Conservation (phyloP, 164 flowering plant genomes). For the Vitis rotundifolia region DNA sequence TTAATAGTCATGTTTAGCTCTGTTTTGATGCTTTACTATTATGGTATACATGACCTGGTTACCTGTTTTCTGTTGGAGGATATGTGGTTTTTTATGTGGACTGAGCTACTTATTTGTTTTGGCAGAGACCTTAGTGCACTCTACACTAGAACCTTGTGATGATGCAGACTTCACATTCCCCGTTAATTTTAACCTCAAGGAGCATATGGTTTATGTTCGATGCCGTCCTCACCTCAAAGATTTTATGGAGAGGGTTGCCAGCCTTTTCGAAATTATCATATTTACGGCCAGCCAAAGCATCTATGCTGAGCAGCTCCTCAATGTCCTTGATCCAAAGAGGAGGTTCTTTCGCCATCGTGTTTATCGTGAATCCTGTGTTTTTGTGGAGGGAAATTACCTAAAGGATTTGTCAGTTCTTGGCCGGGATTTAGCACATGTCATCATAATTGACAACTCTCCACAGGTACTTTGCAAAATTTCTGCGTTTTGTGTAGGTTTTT, state of each 20-base stretch:
- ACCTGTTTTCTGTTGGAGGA: too few species aligned
- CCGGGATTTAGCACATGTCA: slow-evolving; percentile 83
- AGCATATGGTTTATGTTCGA: slow-evolving; percentile 83
- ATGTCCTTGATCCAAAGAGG: slow-evolving; percentile 92
- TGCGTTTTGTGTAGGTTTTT: too few species aligned
- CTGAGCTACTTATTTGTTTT: slow-evolving; percentile 12
- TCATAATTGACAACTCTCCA: slow-evolving; percentile 93
- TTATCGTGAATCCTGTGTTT: slow-evolving; percentile 90
- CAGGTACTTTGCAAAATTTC: slow-evolving; percentile 55
- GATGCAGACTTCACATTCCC: slow-evolving; percentile 94
- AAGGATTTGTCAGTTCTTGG: slow-evolving; percentile 97
- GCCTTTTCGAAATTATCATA: slow-evolving; percentile 84
- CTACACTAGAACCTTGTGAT: slow-evolving; percentile 78
- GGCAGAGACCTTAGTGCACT: slow-evolving; percentile 96
- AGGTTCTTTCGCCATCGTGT: slow-evolving; percentile 86
- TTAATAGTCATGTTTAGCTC: neutral
- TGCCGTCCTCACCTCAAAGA: slow-evolving; percentile 88
- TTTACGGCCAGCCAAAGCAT: slow-evolving; percentile 99
- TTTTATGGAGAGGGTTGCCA: slow-evolving; percentile 80
- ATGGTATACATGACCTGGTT: too few species aligned
- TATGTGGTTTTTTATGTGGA: neutral
- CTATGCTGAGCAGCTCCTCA: slow-evolving; percentile 95
- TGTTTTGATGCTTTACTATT: too few species aligned
- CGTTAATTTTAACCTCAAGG: slow-evolving; percentile 74
- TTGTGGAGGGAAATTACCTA: slow-evolving; percentile 87